phyloP scores from a whole-genome alignment of 2,329 filamentous ascomycete species.

The Colletotrichum tropicicola region DNA sequence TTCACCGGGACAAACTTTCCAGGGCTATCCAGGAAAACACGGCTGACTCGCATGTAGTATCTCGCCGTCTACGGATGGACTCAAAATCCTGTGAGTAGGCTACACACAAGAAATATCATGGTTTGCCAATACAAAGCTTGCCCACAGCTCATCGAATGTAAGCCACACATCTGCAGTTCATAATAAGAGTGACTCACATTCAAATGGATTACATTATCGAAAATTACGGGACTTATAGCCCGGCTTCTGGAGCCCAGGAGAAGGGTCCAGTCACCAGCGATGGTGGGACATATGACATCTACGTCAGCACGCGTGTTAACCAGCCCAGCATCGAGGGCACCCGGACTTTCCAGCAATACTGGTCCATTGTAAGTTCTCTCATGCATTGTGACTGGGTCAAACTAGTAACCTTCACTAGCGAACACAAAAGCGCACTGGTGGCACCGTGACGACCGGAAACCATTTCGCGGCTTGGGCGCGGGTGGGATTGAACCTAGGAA shows the following conservation, averaged over 20 bases:
- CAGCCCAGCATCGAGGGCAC: conserved; percentile 58
- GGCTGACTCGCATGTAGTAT: conserved; percentile 41
- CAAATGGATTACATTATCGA: conserved; percentile 47
- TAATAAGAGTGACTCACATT: not conserved
- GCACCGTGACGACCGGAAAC: conserved; percentile 57
- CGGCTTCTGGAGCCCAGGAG: conserved; percentile 42
- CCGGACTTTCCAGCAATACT: conserved; percentile 59
- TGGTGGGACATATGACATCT: conserved; percentile 47
- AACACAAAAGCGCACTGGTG: conserved; percentile 53
- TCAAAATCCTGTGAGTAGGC: conserved; percentile 46
- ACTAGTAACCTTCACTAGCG: no score
- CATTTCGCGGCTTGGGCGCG: conserved; percentile 64
- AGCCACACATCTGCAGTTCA: not conserved
- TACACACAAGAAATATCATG: not conserved
- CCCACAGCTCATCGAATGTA: not conserved
- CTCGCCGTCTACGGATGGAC: conserved; percentile 56
- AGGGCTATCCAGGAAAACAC: not conserved
- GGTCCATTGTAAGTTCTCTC: conserved; percentile 48
- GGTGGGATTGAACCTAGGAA: conserved; percentile 54
- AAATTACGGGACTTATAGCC: conserved; percentile 53
- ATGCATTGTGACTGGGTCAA: no score
- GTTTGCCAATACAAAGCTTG: conserved; percentile 7
- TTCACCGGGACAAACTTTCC: no score
- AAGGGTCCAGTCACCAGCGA: conserved; percentile 43
- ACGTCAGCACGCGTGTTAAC: conserved; percentile 45